phyloP scores from a whole-genome alignment of 164 flowering plant species.

The Buxus sempervirens region DNA sequence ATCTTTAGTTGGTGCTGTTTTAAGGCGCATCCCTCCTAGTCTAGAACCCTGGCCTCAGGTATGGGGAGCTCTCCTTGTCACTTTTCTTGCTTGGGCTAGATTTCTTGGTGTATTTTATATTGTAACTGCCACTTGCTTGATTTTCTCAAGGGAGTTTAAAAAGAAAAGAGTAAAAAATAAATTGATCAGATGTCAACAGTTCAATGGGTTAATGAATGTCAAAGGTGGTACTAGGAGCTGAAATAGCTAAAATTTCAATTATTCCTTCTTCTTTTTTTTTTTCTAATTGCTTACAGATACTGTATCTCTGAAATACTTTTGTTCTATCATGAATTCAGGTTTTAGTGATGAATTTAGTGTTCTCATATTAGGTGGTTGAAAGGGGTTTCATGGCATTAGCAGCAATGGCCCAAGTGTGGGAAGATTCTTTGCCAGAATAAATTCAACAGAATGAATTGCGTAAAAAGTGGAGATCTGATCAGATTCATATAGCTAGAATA shows the following conservation, averaged over 20 bases:
- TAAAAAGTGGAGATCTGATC: constrained; percentile 41
- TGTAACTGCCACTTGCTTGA: too few relatives aligned
- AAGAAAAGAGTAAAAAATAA: too few relatives aligned
- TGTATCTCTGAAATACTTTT: not conserved
- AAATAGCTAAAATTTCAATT: too few relatives aligned
- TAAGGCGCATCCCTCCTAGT: constrained; percentile 44
- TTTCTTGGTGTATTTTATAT: too few relatives aligned
- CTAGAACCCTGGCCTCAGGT: constrained; percentile 77
- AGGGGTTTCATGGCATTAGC: constrained; percentile 67
- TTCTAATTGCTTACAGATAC: too few relatives aligned
- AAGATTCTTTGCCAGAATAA: constrained; percentile 46
- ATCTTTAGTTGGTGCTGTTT: constrained; percentile 35
- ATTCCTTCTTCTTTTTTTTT: too few relatives aligned
- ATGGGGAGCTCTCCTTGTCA: constrained; percentile 11
- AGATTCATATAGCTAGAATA: constrained; percentile 37
- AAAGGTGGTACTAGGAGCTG: too few relatives aligned
- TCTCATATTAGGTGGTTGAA: constrained; percentile 48
- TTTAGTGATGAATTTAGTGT: constrained; percentile 4
- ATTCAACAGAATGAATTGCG: constrained; percentile 32
- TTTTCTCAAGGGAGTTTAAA: too few relatives aligned
- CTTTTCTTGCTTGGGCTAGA: not conserved
- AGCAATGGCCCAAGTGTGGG: constrained; percentile 62
- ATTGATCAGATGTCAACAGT: too few relatives aligned
- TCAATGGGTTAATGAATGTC: too few relatives aligned
- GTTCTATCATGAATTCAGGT: too few relatives aligned